Percentiles rank a stretch among this genome's conserved stretches.
Evolutionary conservation across 148 eudicot genomes (phyloP).

Genomic region (Heliamphora exappendiculata): DNA sequence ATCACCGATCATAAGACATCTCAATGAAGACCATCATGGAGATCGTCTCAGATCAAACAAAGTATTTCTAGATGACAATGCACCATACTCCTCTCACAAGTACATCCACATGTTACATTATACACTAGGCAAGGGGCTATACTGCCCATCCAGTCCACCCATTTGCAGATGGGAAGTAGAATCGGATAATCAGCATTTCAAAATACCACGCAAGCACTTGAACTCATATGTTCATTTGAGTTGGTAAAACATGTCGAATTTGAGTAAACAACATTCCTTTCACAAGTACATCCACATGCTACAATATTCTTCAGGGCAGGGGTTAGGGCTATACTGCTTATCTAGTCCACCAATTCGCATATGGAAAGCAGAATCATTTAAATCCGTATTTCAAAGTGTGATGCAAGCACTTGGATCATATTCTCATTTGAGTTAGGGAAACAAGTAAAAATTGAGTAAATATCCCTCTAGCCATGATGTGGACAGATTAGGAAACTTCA

Average conservation of each 20-base stretch:
- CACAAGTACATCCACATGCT: not conserved
- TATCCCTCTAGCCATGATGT: not conserved
- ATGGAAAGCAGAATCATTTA: not conserved
- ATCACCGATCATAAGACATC: not conserved
- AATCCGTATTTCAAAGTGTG: not conserved
- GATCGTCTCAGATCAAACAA: not conserved
- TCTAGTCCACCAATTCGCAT: not conserved
- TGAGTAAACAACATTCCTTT: not conserved
- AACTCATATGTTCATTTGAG: not conserved
- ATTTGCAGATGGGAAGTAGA: not conserved
- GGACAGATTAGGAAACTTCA: not conserved
- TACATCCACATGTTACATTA: not conserved
- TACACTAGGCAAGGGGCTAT: not conserved
- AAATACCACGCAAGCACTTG: not conserved
- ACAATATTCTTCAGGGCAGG: not conserved
- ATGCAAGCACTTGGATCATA: not conserved
- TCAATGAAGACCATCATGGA: not conserved
- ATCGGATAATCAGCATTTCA: not conserved
- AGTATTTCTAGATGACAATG: not conserved
- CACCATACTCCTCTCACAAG: not conserved
- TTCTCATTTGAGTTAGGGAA: not conserved
- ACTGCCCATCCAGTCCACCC: not conserved
- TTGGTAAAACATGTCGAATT: not conserved
- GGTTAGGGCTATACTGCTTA: not conserved
- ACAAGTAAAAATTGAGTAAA: not conserved